Conservation (phyloP, 352 stramenopile genomes). For the Globisporangium radiosum region DNA sequence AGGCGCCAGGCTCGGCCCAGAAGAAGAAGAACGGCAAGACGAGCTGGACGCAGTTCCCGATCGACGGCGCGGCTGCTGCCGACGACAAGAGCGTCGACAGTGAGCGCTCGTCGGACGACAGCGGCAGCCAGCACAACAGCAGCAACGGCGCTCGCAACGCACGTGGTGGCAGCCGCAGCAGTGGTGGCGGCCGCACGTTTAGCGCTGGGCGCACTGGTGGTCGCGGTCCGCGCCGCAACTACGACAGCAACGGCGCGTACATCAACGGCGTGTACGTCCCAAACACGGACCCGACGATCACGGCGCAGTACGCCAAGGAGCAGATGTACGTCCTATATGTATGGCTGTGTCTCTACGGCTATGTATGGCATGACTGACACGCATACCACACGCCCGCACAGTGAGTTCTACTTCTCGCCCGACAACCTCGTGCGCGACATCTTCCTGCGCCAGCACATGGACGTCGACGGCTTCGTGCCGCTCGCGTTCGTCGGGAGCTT, state of each 20-base stretch:
- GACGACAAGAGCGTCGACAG: constrained; percentile 15
- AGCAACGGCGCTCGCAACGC: constrained; percentile 20
- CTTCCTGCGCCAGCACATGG: constrained; percentile 83
- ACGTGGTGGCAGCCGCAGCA: constrained; percentile 15
- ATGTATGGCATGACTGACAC: constrained; percentile 5
- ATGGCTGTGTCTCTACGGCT: not conserved
- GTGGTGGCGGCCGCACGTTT: constrained; percentile 7
- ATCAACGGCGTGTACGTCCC: constrained; percentile 79
- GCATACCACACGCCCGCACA: constrained; percentile 13
- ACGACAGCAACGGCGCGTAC: constrained; percentile 57
- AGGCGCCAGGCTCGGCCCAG: constrained; percentile 6
- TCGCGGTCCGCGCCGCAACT: constrained; percentile 30
- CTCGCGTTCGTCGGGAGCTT: constrained; percentile 88
- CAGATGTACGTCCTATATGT: constrained; percentile 62
- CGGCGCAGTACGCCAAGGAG: constrained; percentile 71
- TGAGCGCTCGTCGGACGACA: constrained; percentile 3
- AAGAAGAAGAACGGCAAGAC: constrained; percentile 64
- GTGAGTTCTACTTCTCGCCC: constrained; percentile 84
- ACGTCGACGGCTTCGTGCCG: constrained; percentile 84
- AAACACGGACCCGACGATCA: constrained; percentile 58
- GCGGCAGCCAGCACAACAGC: constrained; percentile 7
- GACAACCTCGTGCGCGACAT: constrained; percentile 83
- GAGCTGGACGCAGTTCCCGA: constrained; percentile 65
- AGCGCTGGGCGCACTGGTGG: constrained; percentile 2
- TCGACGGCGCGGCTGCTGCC: constrained; percentile 20